phyloP scores from a whole-genome alignment of 2,329 filamentous ascomycete species.

The Phaeomoniella chlamydospora region DNA sequence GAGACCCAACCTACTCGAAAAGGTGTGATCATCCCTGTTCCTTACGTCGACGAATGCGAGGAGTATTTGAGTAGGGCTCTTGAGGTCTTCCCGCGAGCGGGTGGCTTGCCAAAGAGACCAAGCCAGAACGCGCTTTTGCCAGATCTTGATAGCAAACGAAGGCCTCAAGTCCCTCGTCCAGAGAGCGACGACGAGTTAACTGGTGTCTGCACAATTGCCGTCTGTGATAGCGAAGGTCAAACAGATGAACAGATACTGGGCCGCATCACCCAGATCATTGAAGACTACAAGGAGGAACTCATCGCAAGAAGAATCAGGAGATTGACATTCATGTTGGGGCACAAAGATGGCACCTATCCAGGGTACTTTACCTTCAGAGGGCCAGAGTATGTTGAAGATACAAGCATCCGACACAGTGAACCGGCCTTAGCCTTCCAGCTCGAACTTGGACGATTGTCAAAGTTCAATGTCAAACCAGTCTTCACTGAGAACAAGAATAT shows the following conservation, averaged over 20 bases:
- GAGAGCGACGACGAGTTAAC: constrained; percentile 64
- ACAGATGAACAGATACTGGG: constrained; percentile 68
- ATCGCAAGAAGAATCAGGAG: constrained; percentile 69
- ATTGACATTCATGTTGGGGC: constrained; percentile 90
- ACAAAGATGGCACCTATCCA: constrained; percentile 85
- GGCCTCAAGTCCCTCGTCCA: constrained; percentile 37
- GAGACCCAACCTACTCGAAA: constrained; percentile 64
- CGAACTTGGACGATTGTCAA: constrained; percentile 81
- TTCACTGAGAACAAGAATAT: constrained; percentile 99
- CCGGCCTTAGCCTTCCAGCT: constrained; percentile 97
- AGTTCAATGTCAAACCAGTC: constrained; percentile 96
- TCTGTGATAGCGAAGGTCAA: constrained; percentile 72
- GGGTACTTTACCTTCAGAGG: constrained; percentile 98
- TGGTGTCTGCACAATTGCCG: constrained; percentile 81
- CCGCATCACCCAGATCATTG: constrained; percentile 62
- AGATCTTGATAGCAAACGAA: constrained; percentile 61
- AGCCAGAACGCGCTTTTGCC: constrained; percentile 48
- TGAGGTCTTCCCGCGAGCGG: constrained; percentile 57
- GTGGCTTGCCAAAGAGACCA: constrained; percentile 41
- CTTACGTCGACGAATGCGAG: constrained; percentile 87
- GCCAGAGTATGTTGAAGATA: constrained; percentile 75
- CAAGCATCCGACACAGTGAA: constrained; percentile 93
- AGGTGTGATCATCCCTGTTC: constrained; percentile 87
- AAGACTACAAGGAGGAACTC: constrained; percentile 72
- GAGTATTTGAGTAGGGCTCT: constrained; percentile 73